A percentile compares a stretch with the other conserved stretches of the same genome.
These are phyloP conservation scores for Dentipellis fragilis DNA, from an alignment of 768 basidiomycete species.

Conservation along the genomic window DNA sequence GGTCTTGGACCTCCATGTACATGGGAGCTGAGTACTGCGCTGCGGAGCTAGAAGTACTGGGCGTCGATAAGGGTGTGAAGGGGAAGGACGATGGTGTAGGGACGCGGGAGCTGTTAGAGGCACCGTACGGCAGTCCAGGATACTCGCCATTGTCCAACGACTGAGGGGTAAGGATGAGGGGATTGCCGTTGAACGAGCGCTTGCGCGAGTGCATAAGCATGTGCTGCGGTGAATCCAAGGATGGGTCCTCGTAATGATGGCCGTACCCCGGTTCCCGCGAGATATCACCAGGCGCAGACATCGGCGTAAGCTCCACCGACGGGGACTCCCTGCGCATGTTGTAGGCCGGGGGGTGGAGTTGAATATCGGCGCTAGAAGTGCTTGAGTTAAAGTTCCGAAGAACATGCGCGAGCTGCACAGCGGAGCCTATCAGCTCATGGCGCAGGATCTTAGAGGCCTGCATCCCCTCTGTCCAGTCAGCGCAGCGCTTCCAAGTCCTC, in stretches of 20 bases:
- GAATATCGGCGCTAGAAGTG: conserved; percentile 7
- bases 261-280: not conserved
- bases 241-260: not conserved
- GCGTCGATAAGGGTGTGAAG: not conserved
- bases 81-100: not conserved
- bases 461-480: conserved; percentile 68
- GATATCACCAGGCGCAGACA: not conserved
- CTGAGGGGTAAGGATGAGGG: conserved; percentile 4
- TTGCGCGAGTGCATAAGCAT: not conserved
- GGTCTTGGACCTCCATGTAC: not conserved
- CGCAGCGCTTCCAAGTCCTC: conserved; percentile 51
- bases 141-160: not conserved
- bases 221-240: not conserved
- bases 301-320: not conserved
- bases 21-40: not conserved
- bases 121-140: not conserved
- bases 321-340: conserved; percentile 6
- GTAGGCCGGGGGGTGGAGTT: conserved; percentile 8
- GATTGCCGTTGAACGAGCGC: conserved; percentile 6
- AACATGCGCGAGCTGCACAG: conserved; percentile 46
- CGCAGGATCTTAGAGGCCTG: conserved; percentile 55
- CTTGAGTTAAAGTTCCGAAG: conserved; percentile 23
- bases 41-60: not conserved
- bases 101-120: not conserved
- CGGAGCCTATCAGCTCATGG: conserved; percentile 57